Evolutionary conservation across 75 land plant genomes (phyloP), one percentile per base, ranked within the genome.

Genomic region (Cryptomeria japonica): DNA sequence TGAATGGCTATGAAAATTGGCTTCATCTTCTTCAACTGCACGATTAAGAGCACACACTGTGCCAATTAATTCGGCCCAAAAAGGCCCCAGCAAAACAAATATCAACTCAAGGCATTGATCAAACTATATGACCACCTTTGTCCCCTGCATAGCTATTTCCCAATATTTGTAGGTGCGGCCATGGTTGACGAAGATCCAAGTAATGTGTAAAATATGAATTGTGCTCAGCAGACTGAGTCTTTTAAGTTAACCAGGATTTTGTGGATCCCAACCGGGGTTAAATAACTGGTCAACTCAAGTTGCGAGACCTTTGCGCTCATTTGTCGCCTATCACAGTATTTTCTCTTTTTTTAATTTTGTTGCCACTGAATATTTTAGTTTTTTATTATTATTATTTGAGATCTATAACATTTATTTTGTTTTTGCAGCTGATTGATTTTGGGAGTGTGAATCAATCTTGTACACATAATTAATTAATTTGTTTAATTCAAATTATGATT

Each of bases 1-100:
- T 85, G 89, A 31, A 87, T 56, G 76, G 86, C 89, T 25, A 92
- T 72, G 38, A 76, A 79, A 16, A 93, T 75, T 15, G 93, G 93
- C 93, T 93, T 93, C 94, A 92, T 93, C 80, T 86, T 86, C 2
- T 85, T 28, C 19, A 42, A 25, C 14, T 64, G 37, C 37, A 14
- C 82, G 25, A 86, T 64, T 79, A 14, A 11, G 51, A 84, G n/a
- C 47, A 51, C 55, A 13, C 55, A 13, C 16, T 51, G 15, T 51
- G 16, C 16, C 47, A 44, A 14, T 84, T 31, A 53, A 49, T 41
- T 84, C 3, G n/a, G 7, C 0, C 46, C 84, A 8, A 41, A 28
- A 28, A 42, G 15, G 84, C 31, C 34, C 1, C 12, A 46, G n/a
- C 42, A 1, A n/a, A 28, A n/a, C 11, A n/a, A 46, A 13, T 44